phyloP scores from a whole-genome alignment of 805 yeast species.

The Candida endomychidarum region DNA sequence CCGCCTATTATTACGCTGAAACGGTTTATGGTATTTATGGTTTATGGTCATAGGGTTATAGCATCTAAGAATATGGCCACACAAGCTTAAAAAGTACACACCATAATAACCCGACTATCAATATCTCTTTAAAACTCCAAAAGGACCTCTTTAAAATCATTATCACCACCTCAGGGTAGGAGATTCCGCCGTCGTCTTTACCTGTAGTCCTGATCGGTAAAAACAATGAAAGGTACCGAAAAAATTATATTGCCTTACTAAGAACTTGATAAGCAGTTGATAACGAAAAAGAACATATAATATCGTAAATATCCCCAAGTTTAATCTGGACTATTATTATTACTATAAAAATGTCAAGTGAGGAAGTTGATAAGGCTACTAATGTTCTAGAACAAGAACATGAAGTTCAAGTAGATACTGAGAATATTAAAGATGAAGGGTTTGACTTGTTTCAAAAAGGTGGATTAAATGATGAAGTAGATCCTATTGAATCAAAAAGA shows the following conservation, averaged over 20 bases:
- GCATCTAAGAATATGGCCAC: too few relatives aligned
- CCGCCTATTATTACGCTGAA: too few relatives aligned
- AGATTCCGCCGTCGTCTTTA: background rate
- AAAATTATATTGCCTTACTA: background rate
- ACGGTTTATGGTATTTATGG: too few relatives aligned
- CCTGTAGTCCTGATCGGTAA: conserved; percentile 1
- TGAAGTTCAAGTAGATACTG: background rate
- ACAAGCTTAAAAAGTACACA: too few relatives aligned
- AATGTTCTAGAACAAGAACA: background rate
- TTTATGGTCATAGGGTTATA: too few relatives aligned
- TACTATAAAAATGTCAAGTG: conserved; percentile 3
- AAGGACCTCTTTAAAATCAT: too few relatives aligned
- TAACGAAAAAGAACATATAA: too few relatives aligned
- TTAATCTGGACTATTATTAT: too few relatives aligned
- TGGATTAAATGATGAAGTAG: conserved; percentile 13
- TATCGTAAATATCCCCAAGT: too few relatives aligned
- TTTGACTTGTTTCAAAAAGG: conserved; percentile 14
- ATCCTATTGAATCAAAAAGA: conserved; percentile 6
- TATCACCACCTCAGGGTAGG: background rate
- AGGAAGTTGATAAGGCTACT: background rate
- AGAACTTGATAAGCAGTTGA: background rate
- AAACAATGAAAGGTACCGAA: background rate
- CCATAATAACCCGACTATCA: too few relatives aligned
- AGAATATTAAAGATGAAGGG: conserved; percentile 9
- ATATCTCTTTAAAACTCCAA: too few relatives aligned